Percentiles rank a stretch among this genome's conserved stretches.
Evolutionary conservation across 768 basidiomycete genomes (phyloP).

Genomic region (Lactifluus volemus): DNA sequence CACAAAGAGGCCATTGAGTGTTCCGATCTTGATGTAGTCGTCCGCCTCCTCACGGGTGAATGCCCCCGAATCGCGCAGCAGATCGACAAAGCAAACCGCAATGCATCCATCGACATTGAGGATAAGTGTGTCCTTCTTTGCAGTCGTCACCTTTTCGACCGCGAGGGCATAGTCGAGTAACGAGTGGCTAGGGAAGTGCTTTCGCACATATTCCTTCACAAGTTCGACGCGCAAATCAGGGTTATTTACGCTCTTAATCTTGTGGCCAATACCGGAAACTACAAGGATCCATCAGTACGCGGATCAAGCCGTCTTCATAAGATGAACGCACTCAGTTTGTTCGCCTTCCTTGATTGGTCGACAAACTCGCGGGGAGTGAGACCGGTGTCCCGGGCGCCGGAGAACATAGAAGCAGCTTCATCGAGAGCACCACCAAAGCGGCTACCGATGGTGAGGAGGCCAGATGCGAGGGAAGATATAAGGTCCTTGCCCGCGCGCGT

Average conservation of each 20-base stretch:
- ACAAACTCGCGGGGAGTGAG: constrained; percentile 98
- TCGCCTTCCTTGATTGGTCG: constrained; percentile 84
- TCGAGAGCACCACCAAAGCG: constrained; percentile 98
- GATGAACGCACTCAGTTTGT: constrained; percentile 75
- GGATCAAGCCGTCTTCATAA: background rate
- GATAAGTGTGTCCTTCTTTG: constrained; percentile 98
- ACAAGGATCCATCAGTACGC: constrained; percentile 7
- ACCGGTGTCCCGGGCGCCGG: constrained; percentile 80
- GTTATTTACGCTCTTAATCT: constrained; percentile 99
- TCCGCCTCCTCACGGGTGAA: constrained; percentile 95
- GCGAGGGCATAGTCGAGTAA: constrained; percentile 92
- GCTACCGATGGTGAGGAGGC: constrained; percentile 95
- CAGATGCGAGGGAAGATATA: constrained; percentile 92
- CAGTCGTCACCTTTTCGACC: constrained; percentile 94
- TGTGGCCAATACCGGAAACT: constrained; percentile 99
- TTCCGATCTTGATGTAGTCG: constrained; percentile 96
- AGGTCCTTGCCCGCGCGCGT: constrained; percentile 99
- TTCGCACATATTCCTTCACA: constrained; percentile 90
- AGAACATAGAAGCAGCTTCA: constrained; percentile 95
- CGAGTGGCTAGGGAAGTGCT: constrained; percentile 93
- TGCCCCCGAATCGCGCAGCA: constrained; percentile 84
- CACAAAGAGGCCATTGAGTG: constrained; percentile 94
- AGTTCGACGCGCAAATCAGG: constrained; percentile 89
- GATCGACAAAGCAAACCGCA: constrained; percentile 93
- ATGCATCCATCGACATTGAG: constrained; percentile 96